A percentile compares a stretch with the other conserved stretches of the same genome.
Evolutionary conservation across 352 stramenopile species (phyloP).

Genomic region (Thalassiosira exigua): DNA sequence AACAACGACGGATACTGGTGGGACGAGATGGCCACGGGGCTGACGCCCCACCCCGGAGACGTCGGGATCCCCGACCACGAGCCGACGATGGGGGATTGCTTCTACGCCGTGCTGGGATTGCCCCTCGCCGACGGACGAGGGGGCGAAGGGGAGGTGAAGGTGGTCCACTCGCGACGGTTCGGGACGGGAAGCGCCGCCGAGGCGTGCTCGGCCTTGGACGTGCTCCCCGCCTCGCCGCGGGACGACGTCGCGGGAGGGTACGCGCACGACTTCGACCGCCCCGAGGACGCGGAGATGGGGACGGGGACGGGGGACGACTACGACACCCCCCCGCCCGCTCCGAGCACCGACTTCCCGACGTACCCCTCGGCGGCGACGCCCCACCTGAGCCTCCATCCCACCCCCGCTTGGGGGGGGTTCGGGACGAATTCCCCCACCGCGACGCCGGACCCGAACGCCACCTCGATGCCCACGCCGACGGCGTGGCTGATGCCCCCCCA

Average conservation of each 20-base stretch:
- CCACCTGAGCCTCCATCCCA: too few species aligned
- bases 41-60: constrained; percentile 39
- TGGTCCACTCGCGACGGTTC: constrained; percentile 55
- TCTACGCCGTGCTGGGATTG: constrained; percentile 55
- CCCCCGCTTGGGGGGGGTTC: too few species aligned
- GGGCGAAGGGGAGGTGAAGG: constrained; percentile 6
- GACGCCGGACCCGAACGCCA: neutral
- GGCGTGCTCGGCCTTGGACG: constrained; percentile 48
- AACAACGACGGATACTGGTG: constrained; percentile 38
- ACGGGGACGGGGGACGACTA: neutral
- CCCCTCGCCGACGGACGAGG: neutral
- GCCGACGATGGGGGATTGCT: constrained; percentile 45
- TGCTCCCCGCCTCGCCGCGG: constrained; percentile 15
- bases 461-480: neutral
- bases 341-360: neutral
- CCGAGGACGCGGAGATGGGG: neutral
- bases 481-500: neutral
- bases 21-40: constrained; percentile 29
- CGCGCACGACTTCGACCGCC: constrained; percentile 47
- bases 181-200: constrained; percentile 18
- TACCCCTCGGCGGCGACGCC: neutral
- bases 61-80: constrained; percentile 25
- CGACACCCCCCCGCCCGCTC: neutral
- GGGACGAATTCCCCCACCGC: neutral
- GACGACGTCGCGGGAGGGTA: constrained; percentile 23